Evolutionary conservation across 2,329 filamentous ascomycete species (phyloP), one percentile per base, ranked within the genome.

Genomic region (Aspergillus piperis): DNA sequence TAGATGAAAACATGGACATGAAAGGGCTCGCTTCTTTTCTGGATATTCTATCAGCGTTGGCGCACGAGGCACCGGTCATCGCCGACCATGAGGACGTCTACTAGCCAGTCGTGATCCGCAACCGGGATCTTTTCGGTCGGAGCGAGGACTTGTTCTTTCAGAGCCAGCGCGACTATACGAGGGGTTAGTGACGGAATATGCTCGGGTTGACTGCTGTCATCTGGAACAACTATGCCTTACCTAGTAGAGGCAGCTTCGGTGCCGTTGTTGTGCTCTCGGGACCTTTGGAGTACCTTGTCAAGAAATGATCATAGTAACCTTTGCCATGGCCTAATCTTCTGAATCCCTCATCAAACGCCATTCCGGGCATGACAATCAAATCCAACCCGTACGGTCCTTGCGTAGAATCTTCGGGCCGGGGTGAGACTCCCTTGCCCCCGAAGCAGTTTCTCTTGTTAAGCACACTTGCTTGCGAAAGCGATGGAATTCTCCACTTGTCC

Each of bases 401-500:
- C 56, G 69, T 59, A 63, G 66, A 21, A 59, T 59, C 62, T 27
- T 66, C 58, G 10, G 49, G 50, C 53, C 36, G 54, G 30, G 62
- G 23, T 11, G 64, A 52, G 59, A 78, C 61, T n/a, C 81, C 87
- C 2, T 79, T 78, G 11, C 85, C 86, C 42, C 90, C 90, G 58
- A 96, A 85, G 60, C 92, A 88, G 67, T 93, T 91, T 66, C 86
- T 83, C 68, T 93, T 85, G 62, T 82, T 77, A 51, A 82, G 74
- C 3, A 96, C 82, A 2, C 89, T 90, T 19, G 84, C 81, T 53
- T 83, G 79, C 62, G 86, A 83, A 60, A 96, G 85, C 32, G 90
- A 94, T n/a, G 95, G 95, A 65, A 99, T 99, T 8, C 92, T 93
- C 95, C 95, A 99, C 73, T 84, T 87, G 76, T 99, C 95, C 42